Conservation (phyloP, 2,329 filamentous ascomycete genomes). For the Metarhizium guizhouense region DNA sequence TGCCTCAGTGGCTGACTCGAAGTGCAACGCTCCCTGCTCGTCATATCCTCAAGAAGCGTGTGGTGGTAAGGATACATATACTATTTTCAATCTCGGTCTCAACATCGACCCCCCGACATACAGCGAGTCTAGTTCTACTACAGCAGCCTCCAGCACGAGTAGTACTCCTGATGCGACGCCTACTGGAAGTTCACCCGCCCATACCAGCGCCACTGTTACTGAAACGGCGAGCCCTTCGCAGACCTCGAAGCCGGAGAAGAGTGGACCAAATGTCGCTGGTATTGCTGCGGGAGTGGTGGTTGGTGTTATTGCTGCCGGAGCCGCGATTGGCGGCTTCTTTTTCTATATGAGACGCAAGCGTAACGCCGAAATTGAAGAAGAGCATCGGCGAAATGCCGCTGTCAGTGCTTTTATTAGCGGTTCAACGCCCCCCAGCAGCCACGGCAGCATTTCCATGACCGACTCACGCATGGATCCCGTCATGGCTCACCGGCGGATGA, state of each 20-base stretch:
- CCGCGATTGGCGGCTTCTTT: slow-evolving; percentile 57
- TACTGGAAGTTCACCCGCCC: slow-evolving; percentile 9
- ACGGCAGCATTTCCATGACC: slow-evolving; percentile 59
- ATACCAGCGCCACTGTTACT: slow-evolving; percentile 9
- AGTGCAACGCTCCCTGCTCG: slow-evolving; percentile 59
- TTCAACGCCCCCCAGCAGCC: slow-evolving; percentile 52
- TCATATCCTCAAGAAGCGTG: slow-evolving; percentile 57
- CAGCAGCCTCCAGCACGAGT: slow-evolving; percentile 2
- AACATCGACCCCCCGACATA: slow-evolving; percentile 25
- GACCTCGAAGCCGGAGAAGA: slow-evolving; percentile 14
- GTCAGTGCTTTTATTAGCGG: slow-evolving; percentile 67
- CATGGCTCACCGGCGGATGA: slow-evolving; percentile 74
- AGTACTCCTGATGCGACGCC: slow-evolving; percentile 13
- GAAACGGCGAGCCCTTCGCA: slow-evolving; percentile 11
- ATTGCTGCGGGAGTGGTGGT: slow-evolving; percentile 86
- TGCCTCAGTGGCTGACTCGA: slow-evolving; percentile 42
- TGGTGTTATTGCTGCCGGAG: slow-evolving; percentile 62
- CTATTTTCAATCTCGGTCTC: slow-evolving; percentile 42
- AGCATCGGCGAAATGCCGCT: slow-evolving; percentile 72
- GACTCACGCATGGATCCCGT: slow-evolving; percentile 84
- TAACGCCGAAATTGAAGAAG: slow-evolving; percentile 71
- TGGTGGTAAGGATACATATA: slow-evolving; percentile 28
- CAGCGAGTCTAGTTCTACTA: slow-evolving; percentile 17
- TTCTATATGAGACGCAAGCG: slow-evolving; percentile 69
- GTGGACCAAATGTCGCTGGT: slow-evolving; percentile 62